Evolutionary conservation across 1,284 basidiomycete genomes (phyloP), one percentile per base, ranked within the genome.

Genomic region (Heliocybe sulcata): DNA sequence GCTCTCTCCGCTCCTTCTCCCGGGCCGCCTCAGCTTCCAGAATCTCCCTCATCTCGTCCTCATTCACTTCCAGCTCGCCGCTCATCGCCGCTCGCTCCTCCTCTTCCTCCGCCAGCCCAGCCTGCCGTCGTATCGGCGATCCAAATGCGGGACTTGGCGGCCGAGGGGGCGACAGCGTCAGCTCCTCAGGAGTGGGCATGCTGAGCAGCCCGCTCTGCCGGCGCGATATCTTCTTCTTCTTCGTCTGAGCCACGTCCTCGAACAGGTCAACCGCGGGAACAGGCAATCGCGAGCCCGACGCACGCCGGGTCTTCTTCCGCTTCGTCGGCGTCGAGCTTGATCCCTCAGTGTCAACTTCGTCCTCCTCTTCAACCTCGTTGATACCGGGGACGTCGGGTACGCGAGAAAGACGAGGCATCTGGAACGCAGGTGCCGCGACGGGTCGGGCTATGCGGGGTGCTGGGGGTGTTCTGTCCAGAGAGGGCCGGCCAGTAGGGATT

Each of bases 331-430:
- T 70, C n/a, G 70, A 62, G 45, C 65, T 42, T 81, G 81, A 20
- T 67, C 68, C 56, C 23, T 65, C 64, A 9, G 60, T 58, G 49
- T 60, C 63, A 26, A 63, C 64, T 10, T 53, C 52, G 14, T 45
- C 52, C 35, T 45, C 57, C 57, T 88, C 86, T 0, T 87, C 84
- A 51, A 87, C 87, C 63, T 89, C 86, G 33, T 72, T 62, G 55
- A 89, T 88, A 14, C 79, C 80, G 0, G 86, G 82, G 27, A 89
- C 67, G 52, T 78, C 82, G 1, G 86, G 86, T 35, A 81, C 70
- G 45, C 82, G 77, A n/a, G 86, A 77, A 54, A 89, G 74, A 47
- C 83, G 81, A 61, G 75, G 75, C 29, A 73, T 66, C 52, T 76
- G 75, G 0, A 80, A 80, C 12, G 80, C 77, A 55, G 69, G 64